Conservation (phyloP, 2,329 filamentous ascomycete genomes). For the Fusarium napiforme region DNA sequence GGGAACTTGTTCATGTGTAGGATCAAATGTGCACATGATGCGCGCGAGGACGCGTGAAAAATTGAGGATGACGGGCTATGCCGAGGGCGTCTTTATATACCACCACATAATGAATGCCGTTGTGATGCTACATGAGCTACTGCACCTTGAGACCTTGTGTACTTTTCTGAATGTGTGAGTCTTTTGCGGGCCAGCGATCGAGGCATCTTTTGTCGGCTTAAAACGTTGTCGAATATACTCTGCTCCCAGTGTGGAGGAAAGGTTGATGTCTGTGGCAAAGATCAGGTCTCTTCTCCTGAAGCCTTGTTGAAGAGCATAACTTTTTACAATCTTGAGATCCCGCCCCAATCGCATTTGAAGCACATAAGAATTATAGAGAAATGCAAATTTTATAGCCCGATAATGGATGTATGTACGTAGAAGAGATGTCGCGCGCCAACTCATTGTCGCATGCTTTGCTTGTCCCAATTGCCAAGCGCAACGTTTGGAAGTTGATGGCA, state of each 20-base stretch:
- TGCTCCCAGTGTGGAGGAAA: rapidly evolving
- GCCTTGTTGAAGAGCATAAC: neutral
- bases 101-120: constrained; percentile 36
- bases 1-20: constrained; percentile 7
- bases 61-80: constrained; percentile 4
- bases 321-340: rapidly evolving
- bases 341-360: too few species aligned
- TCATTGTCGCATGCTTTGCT: neutral
- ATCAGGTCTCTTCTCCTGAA: neutral
- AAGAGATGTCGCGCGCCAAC: neutral
- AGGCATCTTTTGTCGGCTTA: neutral
- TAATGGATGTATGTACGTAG: rapidly evolving
- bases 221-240: neutral
- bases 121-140: constrained; percentile 6
- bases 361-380: rapidly evolving
- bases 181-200: neutral
- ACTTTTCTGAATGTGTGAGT: neutral
- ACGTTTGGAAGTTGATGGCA: too few species aligned
- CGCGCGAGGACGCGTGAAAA: neutral
- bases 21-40: constrained; percentile 18
- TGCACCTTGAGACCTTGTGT: too few species aligned
- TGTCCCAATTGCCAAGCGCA: too few species aligned
- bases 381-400: neutral
- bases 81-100: constrained; percentile 31
- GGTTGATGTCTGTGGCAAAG: neutral